A percentile compares a stretch with the other conserved stretches of the same genome.
Conservation (phyloP, 495 filamentous ascomycete genomes). For the Apiosordaria backusii region DNA sequence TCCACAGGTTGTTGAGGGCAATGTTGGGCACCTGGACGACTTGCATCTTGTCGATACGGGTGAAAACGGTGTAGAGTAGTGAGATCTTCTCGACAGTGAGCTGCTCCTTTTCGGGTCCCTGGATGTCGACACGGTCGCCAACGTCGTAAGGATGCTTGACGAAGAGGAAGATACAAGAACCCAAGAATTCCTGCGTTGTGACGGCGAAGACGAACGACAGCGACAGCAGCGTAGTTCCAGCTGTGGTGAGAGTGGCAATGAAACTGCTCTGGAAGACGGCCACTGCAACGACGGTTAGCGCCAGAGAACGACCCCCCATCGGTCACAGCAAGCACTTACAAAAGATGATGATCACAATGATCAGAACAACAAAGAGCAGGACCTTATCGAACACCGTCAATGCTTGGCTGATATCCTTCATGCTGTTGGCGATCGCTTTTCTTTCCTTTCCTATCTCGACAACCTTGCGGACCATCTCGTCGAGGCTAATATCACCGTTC, state of each 20-base stretch:
- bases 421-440: conserved; percentile 80
- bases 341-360: conserved; percentile 83
- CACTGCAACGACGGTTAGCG: conserved; percentile 40
- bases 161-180: conserved; percentile 96
- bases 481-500: conserved; percentile 90
- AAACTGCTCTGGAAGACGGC: conserved; percentile 84
- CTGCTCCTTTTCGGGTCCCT: conserved; percentile 55
- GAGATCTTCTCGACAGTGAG: conserved; percentile 91
- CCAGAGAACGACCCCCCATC: conserved; percentile 18
- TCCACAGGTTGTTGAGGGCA: conserved; percentile 82
- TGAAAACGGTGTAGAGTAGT: conserved; percentile 90
- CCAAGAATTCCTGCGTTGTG: conserved; percentile 89
- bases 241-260: conserved; percentile 84
- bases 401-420: conserved; percentile 96
- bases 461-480: conserved; percentile 91
- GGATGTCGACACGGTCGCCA: conserved; percentile 87
- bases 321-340: conserved; percentile 39
- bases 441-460: conserved; percentile 77
- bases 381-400: conserved; percentile 86
- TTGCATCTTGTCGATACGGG: conserved; percentile 73
- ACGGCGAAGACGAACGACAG: conserved; percentile 90
- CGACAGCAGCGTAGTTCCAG: conserved; percentile 89
- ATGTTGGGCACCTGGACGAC: conserved; percentile 89
- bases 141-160: conserved; percentile 93
- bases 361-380: conserved; percentile 69